These are phyloP conservation scores for Geotrichum siamense DNA, from an alignment of 1,139 yeast genomes.

Conservation along the genomic window DNA sequence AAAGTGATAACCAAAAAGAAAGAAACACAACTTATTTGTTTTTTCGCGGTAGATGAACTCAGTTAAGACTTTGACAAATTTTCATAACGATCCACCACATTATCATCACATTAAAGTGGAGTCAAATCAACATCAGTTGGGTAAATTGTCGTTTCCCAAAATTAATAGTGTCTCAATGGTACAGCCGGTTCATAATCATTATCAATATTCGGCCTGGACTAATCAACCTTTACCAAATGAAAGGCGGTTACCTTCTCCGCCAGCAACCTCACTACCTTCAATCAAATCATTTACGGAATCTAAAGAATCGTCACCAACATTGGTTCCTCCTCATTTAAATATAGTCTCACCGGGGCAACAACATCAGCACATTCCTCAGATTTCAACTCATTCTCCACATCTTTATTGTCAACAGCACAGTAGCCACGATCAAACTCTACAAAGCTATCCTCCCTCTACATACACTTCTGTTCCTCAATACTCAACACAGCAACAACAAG, in stretches of 20 bases:
- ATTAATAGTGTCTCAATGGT: too few relatives aligned
- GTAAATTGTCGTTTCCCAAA: too few relatives aligned
- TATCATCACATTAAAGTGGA: too few relatives aligned
- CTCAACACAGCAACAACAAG: neutral
- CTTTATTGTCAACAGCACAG: neutral
- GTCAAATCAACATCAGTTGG: too few relatives aligned
- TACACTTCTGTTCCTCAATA: neutral
- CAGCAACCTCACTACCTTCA: constrained; percentile 3
- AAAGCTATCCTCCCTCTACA: neutral
- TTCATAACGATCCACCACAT: too few relatives aligned
- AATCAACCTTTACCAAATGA: neutral
- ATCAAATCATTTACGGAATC: constrained; percentile 3
- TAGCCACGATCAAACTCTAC: neutral
- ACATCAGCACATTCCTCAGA: neutral
- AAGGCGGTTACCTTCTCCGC: constrained; percentile 2
- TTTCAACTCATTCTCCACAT: neutral
- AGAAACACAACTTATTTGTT: too few relatives aligned
- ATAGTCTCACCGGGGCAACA: neutral
- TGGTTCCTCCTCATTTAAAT: neutral
- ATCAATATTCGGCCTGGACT: neutral
- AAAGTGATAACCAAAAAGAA: too few relatives aligned
- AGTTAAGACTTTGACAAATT: too few relatives aligned
- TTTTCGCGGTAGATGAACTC: too few relatives aligned
- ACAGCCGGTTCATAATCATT: neutral
- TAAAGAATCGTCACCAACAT: constrained; percentile 1